Evolutionary conservation across 2,329 filamentous ascomycete genomes (phyloP).

Genomic region (Pseudocercospora macadamiae): DNA sequence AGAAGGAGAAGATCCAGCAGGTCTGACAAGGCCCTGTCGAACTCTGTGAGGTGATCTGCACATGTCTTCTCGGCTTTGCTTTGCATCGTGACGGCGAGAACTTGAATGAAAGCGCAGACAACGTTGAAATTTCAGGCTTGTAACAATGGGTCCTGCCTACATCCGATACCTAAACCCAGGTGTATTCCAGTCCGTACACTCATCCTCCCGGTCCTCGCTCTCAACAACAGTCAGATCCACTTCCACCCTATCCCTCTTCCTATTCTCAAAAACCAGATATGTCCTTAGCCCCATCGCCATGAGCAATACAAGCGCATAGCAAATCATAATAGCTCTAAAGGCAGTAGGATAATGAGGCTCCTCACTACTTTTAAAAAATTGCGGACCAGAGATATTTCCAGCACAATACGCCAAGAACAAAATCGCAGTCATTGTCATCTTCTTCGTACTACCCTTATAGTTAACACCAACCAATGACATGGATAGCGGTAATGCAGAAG

Average conservation of each 20-base stretch:
- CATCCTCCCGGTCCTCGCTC: conserved; percentile 50
- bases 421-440: conserved; percentile 37
- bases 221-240: conserved; percentile 38
- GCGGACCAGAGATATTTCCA: conserved; percentile 51
- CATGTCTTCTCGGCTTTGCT: no score
- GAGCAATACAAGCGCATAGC: conserved; percentile 55
- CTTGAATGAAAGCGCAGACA: no score
- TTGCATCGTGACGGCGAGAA: no score
- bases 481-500: conserved; percentile 58
- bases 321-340: conserved; percentile 59
- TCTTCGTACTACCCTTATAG: conserved; percentile 49
- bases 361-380: conserved; percentile 54
- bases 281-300: conserved; percentile 50
- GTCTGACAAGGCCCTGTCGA: no score
- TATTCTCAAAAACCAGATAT: conserved; percentile 55
- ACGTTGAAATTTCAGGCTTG: no score
- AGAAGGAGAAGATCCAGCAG: no score
- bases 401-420: conserved; percentile 57
- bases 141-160: no score
- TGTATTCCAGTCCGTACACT: conserved; percentile 64
- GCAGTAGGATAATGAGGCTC: conserved; percentile 53
- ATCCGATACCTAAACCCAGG: conserved; percentile 63
- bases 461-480: conserved; percentile 57
- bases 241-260: conserved; percentile 33
- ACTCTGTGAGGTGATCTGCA: no score